These are phyloP conservation scores for Penicillium nordicum DNA, from an alignment of 2,329 filamentous ascomycete species.

Conservation along the genomic window DNA sequence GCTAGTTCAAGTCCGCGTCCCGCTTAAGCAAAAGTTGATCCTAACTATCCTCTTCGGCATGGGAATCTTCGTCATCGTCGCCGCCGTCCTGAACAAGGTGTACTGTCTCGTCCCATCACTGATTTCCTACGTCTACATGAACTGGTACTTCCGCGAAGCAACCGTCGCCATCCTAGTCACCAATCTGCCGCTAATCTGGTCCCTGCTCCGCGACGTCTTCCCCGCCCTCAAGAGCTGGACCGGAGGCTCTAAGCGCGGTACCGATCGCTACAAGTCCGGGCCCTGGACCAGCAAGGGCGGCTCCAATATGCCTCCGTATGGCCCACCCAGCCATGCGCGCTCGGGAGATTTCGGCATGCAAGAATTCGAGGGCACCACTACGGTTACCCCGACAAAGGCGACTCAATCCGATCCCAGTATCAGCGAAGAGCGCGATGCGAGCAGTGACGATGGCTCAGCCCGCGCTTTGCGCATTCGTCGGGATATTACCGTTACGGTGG, in stretches of 20 bases:
- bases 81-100: constrained; percentile 50
- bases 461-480: constrained; percentile 39
- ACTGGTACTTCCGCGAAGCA: constrained; percentile 49
- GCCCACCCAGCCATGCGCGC: constrained; percentile 26
- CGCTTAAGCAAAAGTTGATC: constrained; percentile 44
- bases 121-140: constrained; percentile 45
- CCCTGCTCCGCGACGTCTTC: constrained; percentile 50
- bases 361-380: constrained; percentile 28
- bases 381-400: constrained; percentile 27
- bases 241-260: constrained; percentile 34
- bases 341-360: constrained; percentile 32
- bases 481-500: constrained; percentile 38
- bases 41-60: constrained; percentile 44
- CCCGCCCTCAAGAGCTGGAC: constrained; percentile 41
- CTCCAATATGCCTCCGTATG: constrained; percentile 27
- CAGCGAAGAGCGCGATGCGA: constrained; percentile 30
- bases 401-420: constrained; percentile 28
- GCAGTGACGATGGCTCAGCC: constrained; percentile 37
- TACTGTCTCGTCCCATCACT: constrained; percentile 44
- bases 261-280: constrained; percentile 34
- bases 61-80: constrained; percentile 48
- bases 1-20: constrained; percentile 40
- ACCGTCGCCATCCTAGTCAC: constrained; percentile 48
- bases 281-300: constrained; percentile 32
- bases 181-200: constrained; percentile 53